Conservation (phyloP, 768 basidiomycete genomes). For the Panus rudis region DNA sequence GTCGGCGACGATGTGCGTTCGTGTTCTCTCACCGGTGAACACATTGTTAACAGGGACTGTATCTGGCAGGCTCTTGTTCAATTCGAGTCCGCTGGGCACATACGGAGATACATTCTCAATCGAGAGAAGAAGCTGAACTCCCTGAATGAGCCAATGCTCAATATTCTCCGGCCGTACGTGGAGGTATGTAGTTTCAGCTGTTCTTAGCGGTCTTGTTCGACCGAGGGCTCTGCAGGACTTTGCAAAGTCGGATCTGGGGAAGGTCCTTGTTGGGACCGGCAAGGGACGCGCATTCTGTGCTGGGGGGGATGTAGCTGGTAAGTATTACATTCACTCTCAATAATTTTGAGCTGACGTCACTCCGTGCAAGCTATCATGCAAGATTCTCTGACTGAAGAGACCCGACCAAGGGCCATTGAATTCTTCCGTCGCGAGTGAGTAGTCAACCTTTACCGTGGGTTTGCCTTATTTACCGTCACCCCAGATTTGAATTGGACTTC, state of each 20-base stretch:
- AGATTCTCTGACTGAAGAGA: conserved; percentile 41
- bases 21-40: background rate
- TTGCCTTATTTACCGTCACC: conserved; percentile 1
- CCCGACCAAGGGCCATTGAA: conserved; percentile 58
- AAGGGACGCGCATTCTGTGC: conserved; percentile 80
- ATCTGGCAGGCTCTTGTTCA: conserved; percentile 39
- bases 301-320: conserved; percentile 90
- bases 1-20: conserved; percentile 13
- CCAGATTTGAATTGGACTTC: conserved; percentile 77
- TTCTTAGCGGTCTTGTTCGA: background rate
- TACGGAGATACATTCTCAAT: conserved; percentile 74
- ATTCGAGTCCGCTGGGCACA: conserved; percentile 58
- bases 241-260: conserved; percentile 62
- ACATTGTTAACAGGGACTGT: conserved; percentile 3
- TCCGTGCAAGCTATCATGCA: conserved; percentile 44
- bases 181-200: conserved; percentile 42
- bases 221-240: conserved; percentile 47
- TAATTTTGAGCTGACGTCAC: background rate
- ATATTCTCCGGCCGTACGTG: conserved; percentile 61
- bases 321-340: conserved; percentile 24
- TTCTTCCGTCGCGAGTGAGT: conserved; percentile 91
- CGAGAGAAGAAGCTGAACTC: conserved; percentile 77
- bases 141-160: conserved; percentile 73
- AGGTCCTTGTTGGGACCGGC: conserved; percentile 67
- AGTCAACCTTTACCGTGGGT: conserved; percentile 12